Conservation (phyloP, 148 eudicot genomes). For the Chenopodium album region DNA sequence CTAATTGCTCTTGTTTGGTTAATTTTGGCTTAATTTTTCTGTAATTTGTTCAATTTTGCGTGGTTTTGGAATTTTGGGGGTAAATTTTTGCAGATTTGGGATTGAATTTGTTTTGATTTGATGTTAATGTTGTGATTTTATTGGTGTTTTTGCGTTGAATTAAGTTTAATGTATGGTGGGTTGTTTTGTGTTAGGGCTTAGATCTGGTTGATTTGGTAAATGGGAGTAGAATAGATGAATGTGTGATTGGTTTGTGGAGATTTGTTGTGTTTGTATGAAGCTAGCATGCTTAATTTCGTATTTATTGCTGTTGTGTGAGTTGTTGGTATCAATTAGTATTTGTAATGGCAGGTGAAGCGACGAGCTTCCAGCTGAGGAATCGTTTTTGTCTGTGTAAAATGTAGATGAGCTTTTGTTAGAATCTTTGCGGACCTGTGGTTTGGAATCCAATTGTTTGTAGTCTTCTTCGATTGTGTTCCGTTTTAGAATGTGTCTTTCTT, state of each 20-base stretch:
- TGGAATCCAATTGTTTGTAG: background rate
- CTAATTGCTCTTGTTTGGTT: background rate
- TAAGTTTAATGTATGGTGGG: slow-evolving; percentile 4
- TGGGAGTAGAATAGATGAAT: background rate
- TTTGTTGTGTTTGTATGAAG: background rate
- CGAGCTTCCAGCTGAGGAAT: background rate
- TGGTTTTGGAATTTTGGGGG: background rate
- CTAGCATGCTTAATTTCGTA: background rate
- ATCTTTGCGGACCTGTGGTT: background rate
- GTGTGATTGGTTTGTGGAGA: slow-evolving; percentile 7
- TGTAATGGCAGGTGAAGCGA: background rate
- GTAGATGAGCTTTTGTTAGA: background rate
- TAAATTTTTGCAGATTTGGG: background rate
- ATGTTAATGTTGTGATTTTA: slow-evolving; percentile 5
- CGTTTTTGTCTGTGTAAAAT: background rate
- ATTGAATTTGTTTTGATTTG: background rate
- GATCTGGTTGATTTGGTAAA: slow-evolving; percentile 19
- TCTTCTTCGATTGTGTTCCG: background rate
- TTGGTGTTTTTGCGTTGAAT: background rate
- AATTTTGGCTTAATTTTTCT: background rate
- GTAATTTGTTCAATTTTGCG: background rate
- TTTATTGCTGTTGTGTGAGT: background rate
- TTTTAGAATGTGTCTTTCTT: background rate
- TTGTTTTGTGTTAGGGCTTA: background rate
- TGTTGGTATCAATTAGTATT: background rate